A percentile compares a stretch with the other conserved stretches of the same genome.
phyloP scores from a whole-genome alignment of 2,329 filamentous ascomycete species.

The Teratosphaeria zuluensis region DNA sequence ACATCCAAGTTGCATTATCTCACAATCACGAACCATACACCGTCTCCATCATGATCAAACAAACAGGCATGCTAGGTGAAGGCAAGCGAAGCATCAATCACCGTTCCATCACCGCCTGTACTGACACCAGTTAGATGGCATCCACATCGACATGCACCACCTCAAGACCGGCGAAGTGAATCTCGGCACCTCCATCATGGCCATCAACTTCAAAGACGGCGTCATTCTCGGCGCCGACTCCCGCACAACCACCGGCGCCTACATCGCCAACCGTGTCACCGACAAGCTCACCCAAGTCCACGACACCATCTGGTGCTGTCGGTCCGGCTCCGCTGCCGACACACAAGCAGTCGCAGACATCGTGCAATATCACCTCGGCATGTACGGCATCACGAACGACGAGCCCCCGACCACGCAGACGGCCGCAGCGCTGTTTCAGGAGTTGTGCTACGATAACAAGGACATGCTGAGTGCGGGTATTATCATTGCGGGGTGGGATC shows the following conservation, averaged over 20 bases:
- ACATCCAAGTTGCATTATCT: neutral
- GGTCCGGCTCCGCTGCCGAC: slow-evolving; percentile 92
- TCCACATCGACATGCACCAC: slow-evolving; percentile 97
- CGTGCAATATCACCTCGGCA: slow-evolving; percentile 88
- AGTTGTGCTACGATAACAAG: slow-evolving; percentile 97
- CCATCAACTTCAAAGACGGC: slow-evolving; percentile 96
- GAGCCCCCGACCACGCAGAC: slow-evolving; percentile 89
- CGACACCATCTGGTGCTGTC: slow-evolving; percentile 99
- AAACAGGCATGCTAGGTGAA: slow-evolving; percentile 33
- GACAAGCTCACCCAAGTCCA: slow-evolving; percentile 98
- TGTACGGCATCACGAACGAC: slow-evolving; percentile 85
- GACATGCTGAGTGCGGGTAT: slow-evolving; percentile 85
- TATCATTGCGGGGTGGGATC: slow-evolving; percentile 97
- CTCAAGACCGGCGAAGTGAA: slow-evolving; percentile 99
- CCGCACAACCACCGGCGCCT: slow-evolving; percentile 91
- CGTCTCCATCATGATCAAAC: slow-evolving; percentile 25
- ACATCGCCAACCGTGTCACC: slow-evolving; percentile 98
- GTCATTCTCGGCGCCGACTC: slow-evolving; percentile 97
- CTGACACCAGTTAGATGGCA: slow-evolving; percentile 63
- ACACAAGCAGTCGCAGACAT: slow-evolving; percentile 98
- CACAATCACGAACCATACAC: neutral
- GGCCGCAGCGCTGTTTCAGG: slow-evolving; percentile 91
- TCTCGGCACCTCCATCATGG: slow-evolving; percentile 98
- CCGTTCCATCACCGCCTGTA: slow-evolving; percentile 1
- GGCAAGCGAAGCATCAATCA: slow-evolving; percentile 17